Evolutionary conservation across 2,329 filamentous ascomycete genomes (phyloP), one percentile per base, ranked within the genome.

Genomic region (Cephalotrichum gorgonifer): DNA sequence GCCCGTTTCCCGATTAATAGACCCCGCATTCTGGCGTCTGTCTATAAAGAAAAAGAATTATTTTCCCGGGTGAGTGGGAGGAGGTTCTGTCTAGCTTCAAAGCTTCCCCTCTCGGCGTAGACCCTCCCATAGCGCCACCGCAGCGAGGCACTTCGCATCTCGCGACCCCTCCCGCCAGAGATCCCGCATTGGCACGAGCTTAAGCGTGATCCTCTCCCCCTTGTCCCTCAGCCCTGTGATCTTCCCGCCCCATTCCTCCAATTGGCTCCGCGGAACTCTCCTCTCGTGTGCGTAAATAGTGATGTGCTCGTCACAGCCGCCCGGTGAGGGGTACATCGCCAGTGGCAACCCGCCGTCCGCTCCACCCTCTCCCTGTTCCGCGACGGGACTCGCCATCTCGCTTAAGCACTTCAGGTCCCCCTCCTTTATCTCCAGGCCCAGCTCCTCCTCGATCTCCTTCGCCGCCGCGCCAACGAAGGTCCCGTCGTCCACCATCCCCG

Each of bases 121-220:
- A 0, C 74, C 76, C 54, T 81, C 73, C 69, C 75, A 83, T 17
- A 84, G 58, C 14, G 78, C 76, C 58, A 79, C 60, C 4, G 79
- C 79, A 17, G 71, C 68, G 44, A 83, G 67, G n/a, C 74, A 73
- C 62, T 83, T 83, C 2, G 73, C 71, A 57, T 83, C 79, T 17
- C 76, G 66, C 1, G 69, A 72, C 1, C 75, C 79, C 55, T 75
- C 75, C 53, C 62, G 68, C 79, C 78, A 83, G 8, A 80, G 63
- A 54, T 81, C 69, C 54, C 67, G 64, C 65, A 81, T 67, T 42
- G 63, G 71, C 12, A 83, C 74, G 26, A 83, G 58, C 62, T 76
- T 79, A 50, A 83, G 62, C 11, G 76, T 79, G 53, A 83, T 83
- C 64, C 70, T 80, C 65, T 83, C 79, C 2, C 78, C 78, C 8